Evolutionary conservation across 768 basidiomycete genomes (phyloP), one percentile per base, ranked within the genome.

Genomic region (Mycena crocata): DNA sequence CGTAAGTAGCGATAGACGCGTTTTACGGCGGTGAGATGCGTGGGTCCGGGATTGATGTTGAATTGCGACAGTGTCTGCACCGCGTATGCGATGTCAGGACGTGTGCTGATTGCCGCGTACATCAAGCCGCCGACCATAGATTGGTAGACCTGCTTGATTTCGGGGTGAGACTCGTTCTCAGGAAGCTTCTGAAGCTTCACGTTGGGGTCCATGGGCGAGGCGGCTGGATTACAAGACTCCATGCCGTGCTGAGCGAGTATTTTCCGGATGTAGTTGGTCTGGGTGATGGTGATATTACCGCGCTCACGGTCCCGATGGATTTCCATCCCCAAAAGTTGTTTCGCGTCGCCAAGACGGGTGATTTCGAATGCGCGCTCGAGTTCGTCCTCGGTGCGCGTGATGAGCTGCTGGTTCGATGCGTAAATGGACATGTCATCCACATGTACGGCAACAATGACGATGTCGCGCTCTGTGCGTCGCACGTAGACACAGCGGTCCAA

Each of bases 1-100:
- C 70, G 50, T 0, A 85, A 69, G 69, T 84, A 85, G 9, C 75
- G 72, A 39, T 79, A 71, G 35, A 81, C 62, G 40, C 74, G 77
- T 55, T 79, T 78, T 31, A 77, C 67, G 13, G 78, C 80, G 7
- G 72, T 57, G 73, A 76, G 78, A 66, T 84, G 83, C 0, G 39
- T 46, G 0, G 23, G 40, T 3, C 69, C 71, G 0, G 79, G 79
- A 58, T 78, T 76, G 1, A 56, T 31, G 32, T 63, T 54, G 72
- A 75, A 81, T n/a, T 72, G 79, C 2, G 71, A 60, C 0, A 81
- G 72, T 0, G 54, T 42, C 10, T 64, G 56, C 15, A 81, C 76
- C 0, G 78, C 66, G 51, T 69, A 77, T 0, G 73, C 60, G 52
- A 82, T 76, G 69, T 82, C 79, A 2, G 79, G 80, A 2, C 78